Evolutionary conservation across 2,329 filamentous ascomycete genomes (phyloP), one percentile per base, ranked within the genome.

Genomic region (Hansfordia pulvinata): DNA sequence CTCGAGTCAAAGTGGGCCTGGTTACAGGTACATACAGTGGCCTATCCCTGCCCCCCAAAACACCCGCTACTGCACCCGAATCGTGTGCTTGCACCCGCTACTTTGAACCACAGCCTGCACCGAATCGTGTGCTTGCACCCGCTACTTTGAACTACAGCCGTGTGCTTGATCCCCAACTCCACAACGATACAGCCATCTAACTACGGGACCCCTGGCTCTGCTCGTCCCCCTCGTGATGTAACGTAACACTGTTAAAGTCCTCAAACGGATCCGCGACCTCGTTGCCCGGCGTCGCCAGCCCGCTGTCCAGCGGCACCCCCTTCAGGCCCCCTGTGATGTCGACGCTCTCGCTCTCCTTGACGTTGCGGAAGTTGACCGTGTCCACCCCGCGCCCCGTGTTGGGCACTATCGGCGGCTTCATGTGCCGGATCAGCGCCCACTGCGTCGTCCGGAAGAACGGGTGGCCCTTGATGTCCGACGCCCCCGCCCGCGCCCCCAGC

Each of bases 171-270:
- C n/a, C n/a, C n/a, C n/a, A n/a, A n/a, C n/a, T n/a, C n/a, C n/a
- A n/a, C n/a, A n/a, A n/a, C n/a, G n/a, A n/a, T n/a, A n/a, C n/a
- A n/a, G n/a, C n/a, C n/a, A n/a, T n/a, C n/a, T n/a, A n/a, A n/a
- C n/a, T n/a, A n/a, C n/a, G n/a, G n/a, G n/a, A n/a, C n/a, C n/a
- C n/a, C n/a, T n/a, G n/a, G n/a, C n/a, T n/a, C n/a, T 58, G 50
- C 29, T 85, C 81, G 40, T 94, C 88, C 10, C 85, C 90, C 30
- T 96, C 90, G 47, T 98, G 90, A 52, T 96, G 88, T 34, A 98
- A 62, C 26, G 90, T 98, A 21, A 98, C 86, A 48, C 84, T 93
- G 62, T 96, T 98, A 56, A 98, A 98, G 52, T 96, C 90, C 53
- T 94, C 83, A 48, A 98, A 98, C 2, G 90, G 90, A 64, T 98